Evolutionary conservation across 2,329 filamentous ascomycete species (phyloP), one percentile per base, ranked within the genome.

Genomic region (Ceratocystis alfenasii): DNA sequence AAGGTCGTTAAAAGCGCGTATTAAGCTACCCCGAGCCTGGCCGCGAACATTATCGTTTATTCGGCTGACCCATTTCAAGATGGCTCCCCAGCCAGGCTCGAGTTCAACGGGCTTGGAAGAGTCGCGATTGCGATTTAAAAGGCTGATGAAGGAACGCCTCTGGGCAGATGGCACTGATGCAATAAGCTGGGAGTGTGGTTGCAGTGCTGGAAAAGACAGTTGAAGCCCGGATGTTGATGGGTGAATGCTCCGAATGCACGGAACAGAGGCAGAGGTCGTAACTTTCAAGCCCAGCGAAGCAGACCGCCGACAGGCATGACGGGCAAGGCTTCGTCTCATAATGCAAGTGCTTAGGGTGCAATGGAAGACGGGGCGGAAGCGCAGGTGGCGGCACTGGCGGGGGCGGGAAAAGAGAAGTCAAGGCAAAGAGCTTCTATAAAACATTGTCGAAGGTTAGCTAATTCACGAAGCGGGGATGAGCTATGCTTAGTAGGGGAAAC

Each of bases 41-140:
- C 84, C 81, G 44, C 90, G 83, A 45, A 85, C 78, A 63, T 82
- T 80, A 66, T 88, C 81, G 63, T 82, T 79, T 70, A 86, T 77
- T 68, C 84, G 82, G 70, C 83, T 83, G 64, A 82, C 78, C 73
- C 90, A 82, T 67, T 88, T 82, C 71, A 88, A 81, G 76, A 96
- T 83, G 17, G 81, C 82, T 69, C 85, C 83, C 71, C 91, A 83
- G 64, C 90, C 91, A 0, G 84, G 87, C 71, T 85, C 88, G 68
- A 86, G 77, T 70, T 85, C 80, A 63, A 66, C 53, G 12, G 41
- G 48, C 30, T 65, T 61, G 3, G 64, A 33, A 12, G 60, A 30
- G 17, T 20, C 46, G 5, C 30, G 25, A 22, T 25, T 45, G 30
- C 60, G 59, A 25, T 55, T 61, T 15, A 65, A 61, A 12, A 66